A percentile compares a stretch with the other conserved stretches of the same genome.
Evolutionary conservation across 1,284 basidiomycete genomes (phyloP).

Genomic region (Naganishia albida): DNA sequence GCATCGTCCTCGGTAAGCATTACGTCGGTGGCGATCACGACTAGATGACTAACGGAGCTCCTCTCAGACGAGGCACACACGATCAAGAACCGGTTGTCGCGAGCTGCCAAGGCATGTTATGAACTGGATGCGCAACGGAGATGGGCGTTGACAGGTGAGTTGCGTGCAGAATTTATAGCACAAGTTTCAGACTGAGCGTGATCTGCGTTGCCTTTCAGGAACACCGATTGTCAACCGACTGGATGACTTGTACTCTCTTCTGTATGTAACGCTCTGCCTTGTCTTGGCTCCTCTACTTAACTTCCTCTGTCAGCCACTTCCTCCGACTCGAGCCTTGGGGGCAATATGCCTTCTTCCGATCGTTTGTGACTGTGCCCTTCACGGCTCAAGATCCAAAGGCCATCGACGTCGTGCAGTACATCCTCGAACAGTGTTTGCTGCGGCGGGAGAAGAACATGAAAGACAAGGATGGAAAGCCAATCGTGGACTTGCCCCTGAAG

Average conservation of each 20-base stretch:
- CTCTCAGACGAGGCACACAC: slow-evolving; percentile 83
- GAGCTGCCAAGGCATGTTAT: slow-evolving; percentile 87
- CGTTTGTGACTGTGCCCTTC: slow-evolving; percentile 87
- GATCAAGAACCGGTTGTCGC: slow-evolving; percentile 87
- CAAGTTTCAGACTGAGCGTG: background rate
- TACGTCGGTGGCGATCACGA: background rate
- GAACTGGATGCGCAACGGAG: slow-evolving; percentile 74
- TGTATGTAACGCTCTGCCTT: slow-evolving; percentile 58
- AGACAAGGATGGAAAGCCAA: slow-evolving; percentile 81
- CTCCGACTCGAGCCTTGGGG: slow-evolving; percentile 89
- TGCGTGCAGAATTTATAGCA: background rate
- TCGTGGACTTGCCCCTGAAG: slow-evolving; percentile 86
- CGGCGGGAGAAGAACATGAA: slow-evolving; percentile 94
- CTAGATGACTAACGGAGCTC: slow-evolving; percentile 21
- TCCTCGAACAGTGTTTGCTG: slow-evolving; percentile 82
- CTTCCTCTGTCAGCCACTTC: slow-evolving; percentile 67
- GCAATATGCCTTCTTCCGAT: slow-evolving; percentile 80
- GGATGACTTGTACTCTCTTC: slow-evolving; percentile 85
- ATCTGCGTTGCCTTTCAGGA: slow-evolving; percentile 56
- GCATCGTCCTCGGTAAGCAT: slow-evolving; percentile 55
- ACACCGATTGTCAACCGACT: slow-evolving; percentile 95
- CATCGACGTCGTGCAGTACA: slow-evolving; percentile 88
- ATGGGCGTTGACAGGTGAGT: slow-evolving; percentile 82
- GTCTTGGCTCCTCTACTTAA: slow-evolving; percentile 22
- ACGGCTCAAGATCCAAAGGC: slow-evolving; percentile 82